Percentiles rank a stretch among this genome's conserved stretches.
Evolutionary conservation across 805 yeast species (phyloP).

Genomic region (Saccharomycopsis schoenii): DNA sequence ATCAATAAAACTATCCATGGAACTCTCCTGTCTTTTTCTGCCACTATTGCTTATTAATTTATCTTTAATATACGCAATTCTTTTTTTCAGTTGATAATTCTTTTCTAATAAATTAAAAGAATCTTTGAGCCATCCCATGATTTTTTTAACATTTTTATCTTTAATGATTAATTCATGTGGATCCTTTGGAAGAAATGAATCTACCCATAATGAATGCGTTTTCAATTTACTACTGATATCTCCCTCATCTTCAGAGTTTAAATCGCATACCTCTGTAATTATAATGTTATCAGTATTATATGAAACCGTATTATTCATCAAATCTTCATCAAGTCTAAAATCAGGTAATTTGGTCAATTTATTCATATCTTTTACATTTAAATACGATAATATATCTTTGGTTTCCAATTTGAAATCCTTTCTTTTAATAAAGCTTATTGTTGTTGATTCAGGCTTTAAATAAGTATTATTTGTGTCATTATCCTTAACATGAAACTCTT

Average conservation of each 20-base stretch:
- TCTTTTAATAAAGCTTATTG: not conserved
- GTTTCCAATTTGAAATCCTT: not conserved
- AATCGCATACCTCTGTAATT: not conserved
- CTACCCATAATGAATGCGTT: not conserved
- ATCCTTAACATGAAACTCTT: conserved; percentile 15
- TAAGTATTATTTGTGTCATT: not conserved
- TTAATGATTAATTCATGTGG: not conserved
- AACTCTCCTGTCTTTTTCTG: not conserved
- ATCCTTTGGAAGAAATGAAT: not conserved
- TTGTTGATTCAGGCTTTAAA: not conserved
- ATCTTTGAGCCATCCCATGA: conserved; percentile 9
- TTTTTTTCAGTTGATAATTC: conserved; percentile 8
- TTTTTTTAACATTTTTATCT: not conserved
- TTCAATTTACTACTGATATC: not conserved
- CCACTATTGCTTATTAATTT: not conserved
- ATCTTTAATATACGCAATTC: conserved; percentile 8
- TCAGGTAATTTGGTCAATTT: not conserved
- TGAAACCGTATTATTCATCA: not conserved
- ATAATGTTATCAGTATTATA: not conserved
- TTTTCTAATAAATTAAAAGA: conserved; percentile 7
- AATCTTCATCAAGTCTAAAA: not conserved
- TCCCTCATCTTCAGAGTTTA: not conserved
- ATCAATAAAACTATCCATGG: not conserved
- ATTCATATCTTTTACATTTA: not conserved
- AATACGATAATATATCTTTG: not conserved